phyloP scores from a whole-genome alignment of 2,329 filamentous ascomycete genomes.

The Monilinia fructicola region DNA sequence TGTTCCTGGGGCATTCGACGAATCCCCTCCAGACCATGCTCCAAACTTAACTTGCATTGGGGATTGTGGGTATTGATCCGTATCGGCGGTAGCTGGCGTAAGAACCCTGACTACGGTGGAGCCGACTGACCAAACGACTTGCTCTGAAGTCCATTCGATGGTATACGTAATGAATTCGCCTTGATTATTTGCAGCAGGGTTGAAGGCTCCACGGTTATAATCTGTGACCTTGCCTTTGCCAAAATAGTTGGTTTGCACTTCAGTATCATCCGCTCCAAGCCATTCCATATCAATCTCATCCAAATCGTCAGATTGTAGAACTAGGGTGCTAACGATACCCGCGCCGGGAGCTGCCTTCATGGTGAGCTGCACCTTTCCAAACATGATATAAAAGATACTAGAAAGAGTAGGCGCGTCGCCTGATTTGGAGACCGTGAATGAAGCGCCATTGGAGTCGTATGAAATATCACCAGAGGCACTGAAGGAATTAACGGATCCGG shows the following conservation, averaged over 20 bases:
- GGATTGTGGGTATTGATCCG: slow-evolving; percentile 84
- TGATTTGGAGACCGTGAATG: slow-evolving; percentile 73
- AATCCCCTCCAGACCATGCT: slow-evolving; percentile 87
- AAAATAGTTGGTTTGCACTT: slow-evolving; percentile 98
- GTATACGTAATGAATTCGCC: slow-evolving; percentile 79
- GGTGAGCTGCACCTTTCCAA: slow-evolving; percentile 82
- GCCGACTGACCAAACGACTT: slow-evolving; percentile 85
- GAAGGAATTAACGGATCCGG: slow-evolving; percentile 78
- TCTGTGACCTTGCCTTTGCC: slow-evolving; percentile 82
- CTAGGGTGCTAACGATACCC: slow-evolving; percentile 90
- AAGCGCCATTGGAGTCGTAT: slow-evolving; percentile 74
- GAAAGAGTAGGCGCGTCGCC: slow-evolving; percentile 84
- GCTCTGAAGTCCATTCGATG: slow-evolving; percentile 84
- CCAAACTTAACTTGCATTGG: slow-evolving; percentile 95
- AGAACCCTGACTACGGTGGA: slow-evolving; percentile 75
- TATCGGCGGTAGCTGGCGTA: slow-evolving; percentile 64
- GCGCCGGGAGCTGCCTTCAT: slow-evolving; percentile 84
- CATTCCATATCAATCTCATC: slow-evolving; percentile 99
- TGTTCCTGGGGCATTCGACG: slow-evolving; percentile 71
- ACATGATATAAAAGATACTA: slow-evolving; percentile 99
- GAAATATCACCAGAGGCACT: slow-evolving; percentile 65
- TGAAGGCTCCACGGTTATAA: slow-evolving; percentile 87
- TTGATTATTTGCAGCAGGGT: slow-evolving; percentile 68
- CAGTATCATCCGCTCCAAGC: slow-evolving; percentile 71
- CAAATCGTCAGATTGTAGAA: slow-evolving; percentile 85